Percentiles rank a stretch among this genome's conserved stretches.
These are phyloP conservation scores for Phylloporus sp. DNA, from an alignment of 768 basidiomycete genomes.

Conservation along the genomic window DNA sequence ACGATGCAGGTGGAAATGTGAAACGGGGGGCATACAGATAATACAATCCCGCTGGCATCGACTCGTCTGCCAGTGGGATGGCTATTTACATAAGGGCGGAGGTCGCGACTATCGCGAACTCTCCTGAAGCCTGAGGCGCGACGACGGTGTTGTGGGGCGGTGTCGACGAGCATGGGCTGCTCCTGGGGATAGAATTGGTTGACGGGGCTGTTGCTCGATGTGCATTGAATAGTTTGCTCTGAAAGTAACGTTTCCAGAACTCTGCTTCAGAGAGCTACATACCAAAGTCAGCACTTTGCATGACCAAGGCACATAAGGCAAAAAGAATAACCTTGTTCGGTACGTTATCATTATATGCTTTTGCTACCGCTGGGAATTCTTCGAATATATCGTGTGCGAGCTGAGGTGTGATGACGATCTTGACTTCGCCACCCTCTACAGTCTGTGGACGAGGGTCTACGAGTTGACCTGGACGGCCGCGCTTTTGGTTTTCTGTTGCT, in stretches of 20 bases:
- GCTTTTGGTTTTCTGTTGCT: slow-evolving; percentile 66
- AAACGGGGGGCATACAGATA: slow-evolving; percentile 62
- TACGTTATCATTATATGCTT: slow-evolving; percentile 90
- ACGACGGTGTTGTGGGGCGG: slow-evolving; percentile 51
- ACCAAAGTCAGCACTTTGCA: slow-evolving; percentile 1
- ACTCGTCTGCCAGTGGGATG: slow-evolving; percentile 68
- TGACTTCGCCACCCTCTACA: slow-evolving; percentile 79
- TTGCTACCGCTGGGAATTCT: slow-evolving; percentile 92
- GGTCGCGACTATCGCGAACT: slow-evolving; percentile 71
- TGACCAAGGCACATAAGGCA: background rate
- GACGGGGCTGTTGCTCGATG: slow-evolving; percentile 71
- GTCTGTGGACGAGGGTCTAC: slow-evolving; percentile 88
- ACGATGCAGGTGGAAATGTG: slow-evolving; percentile 3
- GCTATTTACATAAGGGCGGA: slow-evolving; percentile 68
- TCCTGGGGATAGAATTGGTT: slow-evolving; percentile 62
- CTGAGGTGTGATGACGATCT: slow-evolving; percentile 87
- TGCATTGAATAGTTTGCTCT: slow-evolving; percentile 91
- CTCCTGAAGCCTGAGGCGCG: slow-evolving; percentile 75
- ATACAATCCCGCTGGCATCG: slow-evolving; percentile 67
- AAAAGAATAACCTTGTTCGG: slow-evolving; percentile 62
- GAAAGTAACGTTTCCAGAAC: slow-evolving; percentile 98
- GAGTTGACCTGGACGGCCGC: slow-evolving; percentile 80
- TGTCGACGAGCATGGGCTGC: slow-evolving; percentile 72
- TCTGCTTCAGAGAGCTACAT: slow-evolving; percentile 79
- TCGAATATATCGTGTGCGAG: slow-evolving; percentile 96